These are phyloP conservation scores for Schwanniomyces yamadae DNA, from an alignment of 805 yeast species.

Conservation along the genomic window DNA sequence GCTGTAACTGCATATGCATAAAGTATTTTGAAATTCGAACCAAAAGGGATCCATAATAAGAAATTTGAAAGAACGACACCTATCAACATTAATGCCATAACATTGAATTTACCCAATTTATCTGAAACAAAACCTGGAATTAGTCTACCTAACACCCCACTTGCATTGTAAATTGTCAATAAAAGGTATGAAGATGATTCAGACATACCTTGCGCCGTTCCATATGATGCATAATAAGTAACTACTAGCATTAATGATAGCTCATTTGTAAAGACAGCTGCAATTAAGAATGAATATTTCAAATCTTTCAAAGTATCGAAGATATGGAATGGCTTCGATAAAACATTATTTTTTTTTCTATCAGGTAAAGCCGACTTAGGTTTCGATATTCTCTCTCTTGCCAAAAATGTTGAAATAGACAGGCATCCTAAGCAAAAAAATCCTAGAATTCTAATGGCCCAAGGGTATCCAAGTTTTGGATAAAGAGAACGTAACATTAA, in stretches of 20 bases:
- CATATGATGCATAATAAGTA: slow-evolving; percentile 60
- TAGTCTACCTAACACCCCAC: slow-evolving; percentile 52
- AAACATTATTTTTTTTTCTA: not conserved
- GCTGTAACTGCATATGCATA: slow-evolving; percentile 53
- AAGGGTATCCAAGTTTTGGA: slow-evolving; percentile 29
- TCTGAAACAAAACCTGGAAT: slow-evolving; percentile 59
- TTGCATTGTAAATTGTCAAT: slow-evolving; percentile 46
- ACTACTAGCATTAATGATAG: slow-evolving; percentile 50
- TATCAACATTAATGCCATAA: slow-evolving; percentile 48
- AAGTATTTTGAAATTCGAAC: slow-evolving; percentile 39
- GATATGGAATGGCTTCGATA: not conserved
- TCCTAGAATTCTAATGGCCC: slow-evolving; percentile 27
- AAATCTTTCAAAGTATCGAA: slow-evolving; percentile 38
- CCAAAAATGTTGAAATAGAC: slow-evolving; percentile 23
- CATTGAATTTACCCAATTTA: slow-evolving; percentile 53
- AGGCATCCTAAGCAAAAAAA: slow-evolving; percentile 23
- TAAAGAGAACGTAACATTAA: slow-evolving; percentile 24
- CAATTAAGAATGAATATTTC: slow-evolving; percentile 32
- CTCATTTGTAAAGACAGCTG: slow-evolving; percentile 48
- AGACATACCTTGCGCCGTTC: slow-evolving; percentile 46
- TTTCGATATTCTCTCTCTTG: slow-evolving; percentile 20
- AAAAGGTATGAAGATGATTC: slow-evolving; percentile 44
- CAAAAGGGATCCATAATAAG: slow-evolving; percentile 69
- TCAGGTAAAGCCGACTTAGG: not conserved
- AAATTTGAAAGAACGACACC: slow-evolving; percentile 49